phyloP scores from a whole-genome alignment of 1,284 basidiomycete species.

The Pseudozyma pruni region DNA sequence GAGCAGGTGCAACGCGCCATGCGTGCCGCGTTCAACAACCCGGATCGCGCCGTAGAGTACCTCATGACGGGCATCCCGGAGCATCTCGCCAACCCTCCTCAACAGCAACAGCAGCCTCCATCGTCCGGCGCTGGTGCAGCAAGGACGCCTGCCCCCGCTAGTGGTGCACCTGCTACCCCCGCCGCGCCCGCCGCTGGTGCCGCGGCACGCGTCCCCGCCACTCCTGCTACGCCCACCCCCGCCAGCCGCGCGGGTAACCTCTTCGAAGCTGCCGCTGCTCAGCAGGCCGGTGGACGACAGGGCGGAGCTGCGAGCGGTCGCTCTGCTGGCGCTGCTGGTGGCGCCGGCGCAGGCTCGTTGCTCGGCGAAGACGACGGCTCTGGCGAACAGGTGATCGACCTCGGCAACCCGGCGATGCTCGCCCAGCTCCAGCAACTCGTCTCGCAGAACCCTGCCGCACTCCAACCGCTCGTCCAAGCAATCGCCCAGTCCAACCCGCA shows the following conservation, averaged over 20 bases:
- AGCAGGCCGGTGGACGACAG: conserved; percentile 41
- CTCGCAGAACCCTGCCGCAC: conserved; percentile 64
- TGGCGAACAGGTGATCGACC: conserved; percentile 62
- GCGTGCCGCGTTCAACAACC: conserved; percentile 96
- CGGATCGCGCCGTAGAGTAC: conserved; percentile 97
- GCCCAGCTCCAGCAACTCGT: conserved; percentile 62
- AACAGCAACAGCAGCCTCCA: conserved; percentile 4
- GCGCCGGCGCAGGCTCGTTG: conserved; percentile 31
- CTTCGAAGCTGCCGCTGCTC: conserved; percentile 68
- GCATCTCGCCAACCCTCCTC: conserved; percentile 52
- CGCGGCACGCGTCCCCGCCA: conserved; percentile 61
- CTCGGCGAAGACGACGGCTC: conserved; percentile 59
- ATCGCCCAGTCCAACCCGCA: conserved; percentile 66
- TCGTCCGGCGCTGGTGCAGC: no score
- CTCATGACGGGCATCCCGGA: conserved; percentile 77
- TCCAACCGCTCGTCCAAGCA: conserved; percentile 65
- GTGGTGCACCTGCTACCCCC: conserved; percentile 72
- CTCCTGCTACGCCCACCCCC: conserved; percentile 45
- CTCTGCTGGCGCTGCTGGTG: conserved; percentile 11
- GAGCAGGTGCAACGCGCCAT: conserved; percentile 86
- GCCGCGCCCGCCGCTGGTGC: conserved; percentile 70
- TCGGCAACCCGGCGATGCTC: conserved; percentile 65
- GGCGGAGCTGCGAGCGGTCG: no score
- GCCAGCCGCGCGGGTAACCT: conserved; percentile 66
- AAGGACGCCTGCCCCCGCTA: conserved; percentile 75